A percentile compares a stretch with the other conserved stretches of the same genome.
These are phyloP conservation scores for Coprinellus aureogranulatus DNA, from an alignment of 768 basidiomycete genomes.

Conservation along the genomic window DNA sequence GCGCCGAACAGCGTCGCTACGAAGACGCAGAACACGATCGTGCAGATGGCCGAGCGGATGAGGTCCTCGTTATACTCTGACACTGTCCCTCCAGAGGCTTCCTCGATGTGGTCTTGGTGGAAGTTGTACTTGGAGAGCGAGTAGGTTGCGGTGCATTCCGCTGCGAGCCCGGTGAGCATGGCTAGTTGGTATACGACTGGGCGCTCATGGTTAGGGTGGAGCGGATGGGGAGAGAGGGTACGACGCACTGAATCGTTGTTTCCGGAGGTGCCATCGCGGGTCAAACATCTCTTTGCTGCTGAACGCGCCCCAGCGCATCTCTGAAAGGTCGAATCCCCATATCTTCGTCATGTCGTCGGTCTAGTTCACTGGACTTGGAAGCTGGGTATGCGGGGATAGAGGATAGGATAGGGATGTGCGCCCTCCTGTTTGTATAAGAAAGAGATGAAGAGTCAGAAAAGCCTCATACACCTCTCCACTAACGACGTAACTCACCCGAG, in stretches of 20 bases:
- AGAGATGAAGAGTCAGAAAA: no score
- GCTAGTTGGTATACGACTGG: conserved; percentile 18
- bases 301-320: conserved; percentile 33
- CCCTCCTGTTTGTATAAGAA: no score
- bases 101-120: conserved; percentile 27
- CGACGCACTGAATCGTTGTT: conserved; percentile 30
- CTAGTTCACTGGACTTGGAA: no score
- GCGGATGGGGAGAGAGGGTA: not conserved
- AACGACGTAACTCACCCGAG: no score
- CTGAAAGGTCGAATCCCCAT: conserved; percentile 34
- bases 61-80: conserved; percentile 29
- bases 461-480: no score
- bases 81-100: conserved; percentile 15
- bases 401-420: no score
- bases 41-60: conserved; percentile 25
- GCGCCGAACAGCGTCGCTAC: conserved; percentile 35
- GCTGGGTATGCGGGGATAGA: no score
- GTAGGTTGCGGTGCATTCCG: conserved; percentile 36
- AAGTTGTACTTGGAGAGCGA: conserved; percentile 33
- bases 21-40: conserved; percentile 34
- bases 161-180: conserved; percentile 30
- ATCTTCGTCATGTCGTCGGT: conserved; percentile 22
- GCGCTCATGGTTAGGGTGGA: not conserved
- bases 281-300: conserved; percentile 29
- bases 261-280: conserved; percentile 28